These are phyloP conservation scores for Arachnomyces sp. DNA, from an alignment of 2,329 filamentous ascomycete species.

Conservation along the genomic window DNA sequence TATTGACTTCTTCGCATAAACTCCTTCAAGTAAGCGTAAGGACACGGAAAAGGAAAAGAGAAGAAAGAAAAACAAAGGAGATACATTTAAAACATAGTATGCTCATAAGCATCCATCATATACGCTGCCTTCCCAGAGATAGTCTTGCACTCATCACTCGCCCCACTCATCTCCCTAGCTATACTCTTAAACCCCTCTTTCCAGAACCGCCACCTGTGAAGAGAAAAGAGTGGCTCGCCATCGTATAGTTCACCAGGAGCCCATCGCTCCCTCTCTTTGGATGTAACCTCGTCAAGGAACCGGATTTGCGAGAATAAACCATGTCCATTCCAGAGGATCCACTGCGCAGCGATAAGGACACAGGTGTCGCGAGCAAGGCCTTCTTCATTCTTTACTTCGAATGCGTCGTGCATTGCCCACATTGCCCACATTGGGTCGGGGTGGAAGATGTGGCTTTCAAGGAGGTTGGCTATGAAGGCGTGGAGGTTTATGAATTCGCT, in stretches of 20 bases:
- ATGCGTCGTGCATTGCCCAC: conserved; percentile 4
- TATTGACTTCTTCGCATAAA: no score
- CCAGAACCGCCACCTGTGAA: conserved; percentile 2
- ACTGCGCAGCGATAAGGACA: neutral
- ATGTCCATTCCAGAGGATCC: neutral
- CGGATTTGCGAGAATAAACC: neutral
- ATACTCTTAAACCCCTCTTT: neutral
- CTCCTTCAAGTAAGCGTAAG: no score
- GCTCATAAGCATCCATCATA: conserved; percentile 2
- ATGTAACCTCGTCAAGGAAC: neutral
- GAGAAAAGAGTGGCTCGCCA: neutral
- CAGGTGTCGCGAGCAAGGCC: neutral
- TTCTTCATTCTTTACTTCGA: neutral
- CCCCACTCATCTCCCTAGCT: neutral
- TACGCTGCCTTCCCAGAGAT: neutral
- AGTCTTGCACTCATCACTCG: conserved; percentile 2
- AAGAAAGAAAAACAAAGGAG: neutral
- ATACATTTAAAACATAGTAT: conserved; percentile 1
- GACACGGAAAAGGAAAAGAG: neutral
- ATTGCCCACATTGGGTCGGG: neutral
- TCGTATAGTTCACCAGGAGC: neutral
- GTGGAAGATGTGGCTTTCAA: conserved; percentile 2
- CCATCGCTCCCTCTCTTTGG: neutral
- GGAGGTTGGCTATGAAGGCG: conserved; percentile 4
- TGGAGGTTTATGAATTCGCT: conserved; percentile 5